phyloP scores from a whole-genome alignment of 1,284 basidiomycete genomes.

The Ganoderma meredithae region DNA sequence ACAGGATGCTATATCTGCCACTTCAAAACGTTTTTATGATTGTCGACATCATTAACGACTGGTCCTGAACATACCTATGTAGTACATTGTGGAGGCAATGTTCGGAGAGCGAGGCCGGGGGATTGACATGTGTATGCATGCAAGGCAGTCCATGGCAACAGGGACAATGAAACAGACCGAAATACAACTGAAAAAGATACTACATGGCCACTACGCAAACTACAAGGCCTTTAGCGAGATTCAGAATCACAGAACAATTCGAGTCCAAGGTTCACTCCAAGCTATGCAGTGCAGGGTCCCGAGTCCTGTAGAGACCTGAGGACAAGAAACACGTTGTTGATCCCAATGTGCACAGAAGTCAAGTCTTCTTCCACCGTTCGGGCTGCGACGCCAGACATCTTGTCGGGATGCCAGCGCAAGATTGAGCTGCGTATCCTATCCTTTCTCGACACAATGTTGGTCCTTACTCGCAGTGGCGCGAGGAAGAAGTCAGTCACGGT shows the following conservation, averaged over 20 bases:
- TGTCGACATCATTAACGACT: too few relatives aligned
- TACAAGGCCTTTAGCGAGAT: not conserved
- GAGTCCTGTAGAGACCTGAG: constrained; percentile 16
- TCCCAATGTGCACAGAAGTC: constrained; percentile 54
- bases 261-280: not conserved
- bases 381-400: constrained; percentile 59
- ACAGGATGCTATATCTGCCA: too few relatives aligned
- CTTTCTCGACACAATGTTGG: constrained; percentile 49
- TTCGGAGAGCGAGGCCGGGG: too few relatives aligned
- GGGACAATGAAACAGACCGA: too few relatives aligned
- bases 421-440: constrained; percentile 66
- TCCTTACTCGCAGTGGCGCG: constrained; percentile 52
- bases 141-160: too few relatives aligned
- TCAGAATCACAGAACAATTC: not conserved
- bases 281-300: not conserved
- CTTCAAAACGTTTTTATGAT: too few relatives aligned
- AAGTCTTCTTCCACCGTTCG: constrained; percentile 59
- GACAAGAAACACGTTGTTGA: constrained; percentile 44
- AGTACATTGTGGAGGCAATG: too few relatives aligned
- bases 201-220: too few relatives aligned
- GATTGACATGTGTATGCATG: too few relatives aligned
- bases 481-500: constrained; percentile 62
- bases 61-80: too few relatives aligned
- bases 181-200: too few relatives aligned
- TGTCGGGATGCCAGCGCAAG: constrained; percentile 79